A percentile compares a stretch with the other conserved stretches of the same genome.
phyloP scores from a whole-genome alignment of 1,284 basidiomycete species.

The Paramarasmius palmivorus region DNA sequence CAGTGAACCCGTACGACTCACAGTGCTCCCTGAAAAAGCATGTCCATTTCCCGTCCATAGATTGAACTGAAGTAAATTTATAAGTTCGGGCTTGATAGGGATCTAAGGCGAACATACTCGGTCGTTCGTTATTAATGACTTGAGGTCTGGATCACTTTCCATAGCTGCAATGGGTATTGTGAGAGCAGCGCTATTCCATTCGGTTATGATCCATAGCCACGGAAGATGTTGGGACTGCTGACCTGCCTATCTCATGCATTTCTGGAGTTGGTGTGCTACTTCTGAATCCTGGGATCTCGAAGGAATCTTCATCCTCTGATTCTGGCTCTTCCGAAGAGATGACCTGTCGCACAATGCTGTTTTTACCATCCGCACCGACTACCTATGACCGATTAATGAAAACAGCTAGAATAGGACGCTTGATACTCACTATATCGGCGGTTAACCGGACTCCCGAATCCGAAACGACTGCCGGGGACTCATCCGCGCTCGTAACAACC shows the following conservation, averaged over 20 bases:
- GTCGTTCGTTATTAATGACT: neutral
- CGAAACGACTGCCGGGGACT: constrained; percentile 6
- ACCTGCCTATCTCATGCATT: neutral
- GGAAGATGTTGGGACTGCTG: neutral
- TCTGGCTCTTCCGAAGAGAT: constrained; percentile 7
- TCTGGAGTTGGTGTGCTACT: neutral
- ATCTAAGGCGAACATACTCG: neutral
- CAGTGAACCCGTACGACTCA: neutral
- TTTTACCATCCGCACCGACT: constrained; percentile 15
- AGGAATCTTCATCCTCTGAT: constrained; percentile 4
- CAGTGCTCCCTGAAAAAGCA: neutral
- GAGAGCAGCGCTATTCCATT: neutral
- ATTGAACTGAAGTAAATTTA: neutral
- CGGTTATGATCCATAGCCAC: neutral
- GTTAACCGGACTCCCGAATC: constrained; percentile 2
- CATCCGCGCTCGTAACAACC: neutral
- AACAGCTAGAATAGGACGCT: neutral
- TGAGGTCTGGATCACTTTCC: constrained; percentile 1
- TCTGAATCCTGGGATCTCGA: neutral
- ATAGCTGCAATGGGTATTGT: neutral
- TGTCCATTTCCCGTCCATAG: constrained; percentile 1
- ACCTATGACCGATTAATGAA: constrained; percentile 2
- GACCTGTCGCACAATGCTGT: constrained; percentile 10
- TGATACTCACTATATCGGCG: constrained; percentile 13
- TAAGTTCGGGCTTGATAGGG: neutral